Evolutionary conservation across 2,329 filamentous ascomycete genomes (phyloP), one percentile per base, ranked within the genome.

Genomic region (Cryphonectria nitschkei): DNA sequence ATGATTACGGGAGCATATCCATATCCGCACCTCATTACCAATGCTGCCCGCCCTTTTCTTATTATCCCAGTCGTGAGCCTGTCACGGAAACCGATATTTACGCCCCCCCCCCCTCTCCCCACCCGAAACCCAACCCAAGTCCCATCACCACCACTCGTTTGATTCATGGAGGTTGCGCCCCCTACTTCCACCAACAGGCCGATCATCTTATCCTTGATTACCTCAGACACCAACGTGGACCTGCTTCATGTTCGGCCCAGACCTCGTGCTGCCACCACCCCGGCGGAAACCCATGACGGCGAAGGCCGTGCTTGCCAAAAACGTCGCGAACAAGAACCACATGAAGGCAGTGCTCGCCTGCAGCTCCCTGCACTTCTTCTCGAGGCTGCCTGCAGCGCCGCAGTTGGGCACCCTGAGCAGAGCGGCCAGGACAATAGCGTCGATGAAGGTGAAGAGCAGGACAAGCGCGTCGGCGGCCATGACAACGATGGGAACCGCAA

Each of bases 291-390:
- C 84, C 72, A 83, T 81, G 76, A 89, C 79, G 69, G 86, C 81
- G 73, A 92, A 85, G 77, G 88, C 82, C 61, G 89, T 78, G 56
- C 86, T 85, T 3, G 83, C 89, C 39, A 84, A 81, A 77, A 91
- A 92, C 37, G 86, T 84, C 54, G 83, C 85, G 79, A 91, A 93
- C 65, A 93, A 86, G 82, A 95, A 94, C 91, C 91, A 95, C 81
- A 93, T 86, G 82, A 95, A 95, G 52, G 88, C 91, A 46, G 88
- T 89, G 73, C 88, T 87, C 52, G 92, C 92, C 82, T 95, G 92
- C 22, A 93, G 87, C 81, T 93, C 89, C 73, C 88, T 89, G 82
- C 93, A 95, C 74, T 91, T 87, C 83, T 90, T 89, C 78, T 84
- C 80, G 67, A 84, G 78, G 56, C 74, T 29, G 76, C 90, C 87